Evolutionary conservation across 768 basidiomycete species (phyloP).

Genomic region (Scleroderma bovista): DNA sequence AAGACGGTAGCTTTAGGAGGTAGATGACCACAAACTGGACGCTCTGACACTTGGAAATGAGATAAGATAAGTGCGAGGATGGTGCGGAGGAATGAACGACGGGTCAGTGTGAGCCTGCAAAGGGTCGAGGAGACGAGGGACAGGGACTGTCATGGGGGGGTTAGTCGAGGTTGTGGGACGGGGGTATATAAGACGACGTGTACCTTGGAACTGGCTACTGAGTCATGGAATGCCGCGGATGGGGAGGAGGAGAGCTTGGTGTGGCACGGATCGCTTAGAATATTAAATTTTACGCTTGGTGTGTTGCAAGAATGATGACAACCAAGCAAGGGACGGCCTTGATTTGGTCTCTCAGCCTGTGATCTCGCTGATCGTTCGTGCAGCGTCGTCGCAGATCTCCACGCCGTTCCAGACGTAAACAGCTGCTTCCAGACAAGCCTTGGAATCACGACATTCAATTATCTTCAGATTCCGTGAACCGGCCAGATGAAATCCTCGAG

Average conservation of each 20-base stretch:
- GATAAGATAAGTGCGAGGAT: slow-evolving; percentile 27
- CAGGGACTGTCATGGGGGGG: slow-evolving; percentile 6
- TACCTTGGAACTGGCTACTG: slow-evolving; percentile 5
- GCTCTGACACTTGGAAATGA: slow-evolving; percentile 18
- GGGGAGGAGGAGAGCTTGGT: background rate
- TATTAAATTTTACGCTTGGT: background rate
- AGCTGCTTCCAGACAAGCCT: background rate
- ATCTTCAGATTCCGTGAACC: slow-evolving; percentile 1
- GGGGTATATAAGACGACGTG: slow-evolving; percentile 5
- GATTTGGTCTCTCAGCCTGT: slow-evolving; percentile 6
- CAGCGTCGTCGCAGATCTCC: slow-evolving; percentile 7
- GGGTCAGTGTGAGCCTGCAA: slow-evolving; percentile 6
- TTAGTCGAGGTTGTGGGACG: slow-evolving; percentile 4
- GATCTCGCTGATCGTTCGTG: slow-evolving; percentile 1
- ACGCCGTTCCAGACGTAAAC: slow-evolving; percentile 9
- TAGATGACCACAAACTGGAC: slow-evolving; percentile 4
- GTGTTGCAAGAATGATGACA: slow-evolving; percentile 1
- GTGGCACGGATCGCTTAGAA: background rate
- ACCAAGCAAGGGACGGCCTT: background rate
- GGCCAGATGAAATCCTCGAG: slow-evolving; percentile 2
- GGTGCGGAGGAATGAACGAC: slow-evolving; percentile 9
- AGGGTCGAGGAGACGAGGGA: background rate
- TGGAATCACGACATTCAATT: background rate
- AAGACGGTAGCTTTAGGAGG: background rate
- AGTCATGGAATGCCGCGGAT: slow-evolving; percentile 7